Percentiles rank a stretch among this genome's conserved stretches.
Evolutionary conservation across 2,329 filamentous ascomycete species (phyloP).

Genomic region (Fusarium decemcellulare): DNA sequence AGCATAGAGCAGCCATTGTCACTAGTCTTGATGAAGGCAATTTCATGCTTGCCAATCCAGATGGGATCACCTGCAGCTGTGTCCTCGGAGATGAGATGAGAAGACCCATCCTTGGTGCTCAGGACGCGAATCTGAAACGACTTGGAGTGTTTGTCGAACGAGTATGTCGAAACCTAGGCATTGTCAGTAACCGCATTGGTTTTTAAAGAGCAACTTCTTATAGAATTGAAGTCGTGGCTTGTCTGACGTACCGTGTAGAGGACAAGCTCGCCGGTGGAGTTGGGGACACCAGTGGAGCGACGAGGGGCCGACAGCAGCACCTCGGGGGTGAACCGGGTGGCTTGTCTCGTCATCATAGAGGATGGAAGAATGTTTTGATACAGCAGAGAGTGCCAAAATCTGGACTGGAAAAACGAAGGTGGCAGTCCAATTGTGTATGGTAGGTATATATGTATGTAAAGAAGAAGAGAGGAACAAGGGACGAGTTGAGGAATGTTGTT

Average conservation of each 20-base stretch:
- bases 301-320: constrained; percentile 83
- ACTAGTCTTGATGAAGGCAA: constrained; percentile 66
- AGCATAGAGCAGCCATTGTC: constrained; percentile 65
- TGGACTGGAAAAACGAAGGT: background rate
- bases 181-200: background rate
- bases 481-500: constrained; percentile 16
- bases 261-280: constrained; percentile 73
- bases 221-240: constrained; percentile 14
- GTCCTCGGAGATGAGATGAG: constrained; percentile 76
- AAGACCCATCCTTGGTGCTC: constrained; percentile 76
- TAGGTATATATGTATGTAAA: constrained; percentile 2
- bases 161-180: constrained; percentile 77
- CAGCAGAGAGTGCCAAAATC: background rate
- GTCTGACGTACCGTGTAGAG: constrained; percentile 70
- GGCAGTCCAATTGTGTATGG: background rate
- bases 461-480: background rate
- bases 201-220: background rate
- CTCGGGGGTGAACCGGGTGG: constrained; percentile 81
- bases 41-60: constrained; percentile 81
- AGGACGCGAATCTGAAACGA: constrained; percentile 79
- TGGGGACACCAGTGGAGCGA: constrained; percentile 79
- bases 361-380: background rate
- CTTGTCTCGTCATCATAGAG: constrained; percentile 76
- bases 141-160: constrained; percentile 81
- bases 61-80: constrained; percentile 76